Base-by-base conservation (phyloP, 2,329 filamentous ascomycete species). In the Diaporthe humulicola region DNA sequence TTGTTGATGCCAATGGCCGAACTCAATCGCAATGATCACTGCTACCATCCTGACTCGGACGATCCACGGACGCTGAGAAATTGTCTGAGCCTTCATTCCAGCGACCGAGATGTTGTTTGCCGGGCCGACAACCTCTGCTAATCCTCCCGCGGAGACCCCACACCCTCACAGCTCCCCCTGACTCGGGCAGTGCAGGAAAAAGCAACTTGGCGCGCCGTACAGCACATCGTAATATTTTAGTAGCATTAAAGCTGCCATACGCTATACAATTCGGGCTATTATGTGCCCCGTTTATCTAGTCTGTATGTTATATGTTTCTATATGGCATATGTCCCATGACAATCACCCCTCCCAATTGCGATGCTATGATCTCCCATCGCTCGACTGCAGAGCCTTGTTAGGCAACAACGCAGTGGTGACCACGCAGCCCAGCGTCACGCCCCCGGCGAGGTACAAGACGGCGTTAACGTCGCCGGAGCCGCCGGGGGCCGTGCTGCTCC, bases 371-470 rank as follows among this genome's bases (percentile, higher is more conserved):
- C 70, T 75, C 70, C 82, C 83, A 17, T 84, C 83, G 38, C 78
- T 79, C 1, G 81, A 78, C 77, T 83, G 82, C 79, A 84, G 82
- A 77, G 82, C 74, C 19, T 79, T 78, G 0, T 75, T 85, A 1
- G 88, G 89, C 77, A 90, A 78, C 40, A 89, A 75, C 4, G 86
- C 83, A n/a, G 87, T 89, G 0, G 83, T 87, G 0, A 90, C 75
- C 0, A 89, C 87, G 77, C 88, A 90, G 0, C 88, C 88, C 42
- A 90, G 76, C 42, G 87, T 88, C 4, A 90, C 85, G 2, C 88
- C 87, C 4, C 89, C 89, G 8, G 90, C 90, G 30, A 91, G 79
- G 77, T 90, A 91, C 71, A 91, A 74, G 0, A 90, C 87, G 6
- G 83, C 84, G 74, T 90, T 89, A 8, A 87, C 79, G n/a, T 69